Conservation (phyloP, 1,139 yeast species). For the Yamadazyma aaseri region DNA sequence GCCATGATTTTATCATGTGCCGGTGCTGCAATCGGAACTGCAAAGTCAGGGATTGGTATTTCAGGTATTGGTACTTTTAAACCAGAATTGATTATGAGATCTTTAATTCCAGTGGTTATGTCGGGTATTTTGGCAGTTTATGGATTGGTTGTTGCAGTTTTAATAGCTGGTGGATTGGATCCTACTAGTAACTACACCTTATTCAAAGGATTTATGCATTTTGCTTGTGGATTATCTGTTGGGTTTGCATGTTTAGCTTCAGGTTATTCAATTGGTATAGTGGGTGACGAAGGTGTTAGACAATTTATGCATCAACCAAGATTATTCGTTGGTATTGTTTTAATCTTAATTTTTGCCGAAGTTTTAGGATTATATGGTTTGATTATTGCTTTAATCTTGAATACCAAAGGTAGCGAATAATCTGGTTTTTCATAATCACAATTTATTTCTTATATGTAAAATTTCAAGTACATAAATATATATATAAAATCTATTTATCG, state of each 20-base stretch:
- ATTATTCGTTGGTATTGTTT: slow-evolving; percentile 95
- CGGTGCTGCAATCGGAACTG: slow-evolving; percentile 98
- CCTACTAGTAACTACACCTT: slow-evolving; percentile 78
- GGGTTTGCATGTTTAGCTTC: slow-evolving; percentile 97
- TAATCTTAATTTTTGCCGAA: slow-evolving; percentile 97
- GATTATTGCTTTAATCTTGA: slow-evolving; percentile 85
- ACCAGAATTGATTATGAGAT: slow-evolving; percentile 80
- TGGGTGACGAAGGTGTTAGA: slow-evolving; percentile 98
- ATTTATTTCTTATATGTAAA: not conserved
- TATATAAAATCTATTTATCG: not conserved
- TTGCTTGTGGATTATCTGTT: slow-evolving; percentile 92
- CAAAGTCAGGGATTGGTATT: slow-evolving; percentile 97
- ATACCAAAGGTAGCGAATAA: slow-evolving; percentile 65
- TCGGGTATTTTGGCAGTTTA: slow-evolving; percentile 96
- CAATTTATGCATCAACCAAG: slow-evolving; percentile 96
- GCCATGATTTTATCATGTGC: slow-evolving; percentile 89
- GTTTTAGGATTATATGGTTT: slow-evolving; percentile 96
- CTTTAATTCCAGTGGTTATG: slow-evolving; percentile 94
- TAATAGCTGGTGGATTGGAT: slow-evolving; percentile 88
- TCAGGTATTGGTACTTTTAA: slow-evolving; percentile 84
- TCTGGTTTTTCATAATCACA: no score
- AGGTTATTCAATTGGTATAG: slow-evolving; percentile 97
- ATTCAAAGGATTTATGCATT: slow-evolving; percentile 94
- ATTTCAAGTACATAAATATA: not conserved
- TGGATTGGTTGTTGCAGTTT: slow-evolving; percentile 93